Conservation (phyloP, 192 early-diverging fungal species). For the Entomortierella lignicola region DNA sequence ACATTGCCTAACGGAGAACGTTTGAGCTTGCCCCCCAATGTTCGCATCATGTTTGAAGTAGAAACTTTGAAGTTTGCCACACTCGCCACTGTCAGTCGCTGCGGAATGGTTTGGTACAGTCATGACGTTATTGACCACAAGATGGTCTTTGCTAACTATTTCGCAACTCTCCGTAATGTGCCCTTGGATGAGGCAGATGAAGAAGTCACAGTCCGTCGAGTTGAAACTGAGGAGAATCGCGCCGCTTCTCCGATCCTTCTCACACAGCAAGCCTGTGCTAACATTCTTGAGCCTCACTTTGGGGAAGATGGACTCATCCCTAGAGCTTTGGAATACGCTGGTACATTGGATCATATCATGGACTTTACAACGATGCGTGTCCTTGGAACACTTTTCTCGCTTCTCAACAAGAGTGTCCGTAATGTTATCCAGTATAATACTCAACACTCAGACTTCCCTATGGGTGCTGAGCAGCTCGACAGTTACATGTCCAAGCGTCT, state of each 20-base stretch:
- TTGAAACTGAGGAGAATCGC: conserved; percentile 58
- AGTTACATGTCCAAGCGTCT: conserved; percentile 87
- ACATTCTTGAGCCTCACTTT: conserved; percentile 78
- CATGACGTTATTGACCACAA: conserved; percentile 84
- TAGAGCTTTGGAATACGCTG: conserved; percentile 75
- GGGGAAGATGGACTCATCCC: conserved; percentile 80
- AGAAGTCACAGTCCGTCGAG: conserved; percentile 60
- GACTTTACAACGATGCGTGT: conserved; percentile 92
- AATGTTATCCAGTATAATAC: conserved; percentile 90
- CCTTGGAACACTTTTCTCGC: conserved; percentile 87
- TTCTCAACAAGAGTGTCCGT: conserved; percentile 89
- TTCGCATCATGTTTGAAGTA: conserved; percentile 99
- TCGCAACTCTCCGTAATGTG: conserved; percentile 77
- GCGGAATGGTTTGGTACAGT: conserved; percentile 99
- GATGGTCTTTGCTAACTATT: conserved; percentile 88
- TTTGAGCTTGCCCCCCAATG: conserved; percentile 92
- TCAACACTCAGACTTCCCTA: conserved; percentile 95
- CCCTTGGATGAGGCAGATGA: conserved; percentile 88
- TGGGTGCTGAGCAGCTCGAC: conserved; percentile 82
- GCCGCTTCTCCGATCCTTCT: conserved; percentile 68
- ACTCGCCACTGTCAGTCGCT: conserved; percentile 96
- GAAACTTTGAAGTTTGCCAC: conserved; percentile 99
- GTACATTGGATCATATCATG: conserved; percentile 94
- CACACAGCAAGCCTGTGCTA: conserved; percentile 82
- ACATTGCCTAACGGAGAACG: conserved; percentile 99